Evolutionary conservation across 306 rosid genomes (phyloP).

Genomic region (Myrica gale): DNA sequence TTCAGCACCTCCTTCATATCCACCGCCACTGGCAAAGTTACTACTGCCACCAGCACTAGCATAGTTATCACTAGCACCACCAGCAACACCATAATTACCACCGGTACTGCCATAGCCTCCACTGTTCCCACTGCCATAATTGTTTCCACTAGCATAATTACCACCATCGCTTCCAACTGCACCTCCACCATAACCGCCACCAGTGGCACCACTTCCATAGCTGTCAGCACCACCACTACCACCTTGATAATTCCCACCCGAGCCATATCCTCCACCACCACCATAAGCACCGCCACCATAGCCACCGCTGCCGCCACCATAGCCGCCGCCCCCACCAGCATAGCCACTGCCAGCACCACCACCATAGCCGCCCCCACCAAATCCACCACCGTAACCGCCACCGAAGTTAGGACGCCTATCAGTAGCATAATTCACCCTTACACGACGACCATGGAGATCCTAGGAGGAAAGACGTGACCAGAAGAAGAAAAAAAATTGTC

Average conservation of each 20-base stretch:
- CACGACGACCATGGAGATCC: conserved; percentile 87
- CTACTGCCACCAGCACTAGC: conserved; percentile 20
- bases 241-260: conserved; percentile 34
- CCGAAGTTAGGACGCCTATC: conserved; percentile 57
- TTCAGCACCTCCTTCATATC: conserved; percentile 28
- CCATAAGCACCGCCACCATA: conserved; percentile 41
- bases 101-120: conserved; percentile 9
- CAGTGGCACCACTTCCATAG: conserved; percentile 29
- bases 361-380: conserved; percentile 23
- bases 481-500: background rate
- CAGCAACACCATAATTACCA: conserved; percentile 21
- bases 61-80: conserved; percentile 17
- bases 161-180: conserved; percentile 25
- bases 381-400: conserved; percentile 16
- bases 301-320: conserved; percentile 23
- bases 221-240: conserved; percentile 31
- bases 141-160: conserved; percentile 19
- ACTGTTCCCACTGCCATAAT: background rate
- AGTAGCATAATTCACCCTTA: conserved; percentile 80
- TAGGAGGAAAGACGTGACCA: conserved; percentile 22
- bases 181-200: conserved; percentile 17
- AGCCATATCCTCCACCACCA: conserved; percentile 36
- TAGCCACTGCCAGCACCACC: conserved; percentile 15
- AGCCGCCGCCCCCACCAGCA: conserved; percentile 14
- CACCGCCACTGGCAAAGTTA: conserved; percentile 23